Evolutionary conservation across 2,329 filamentous ascomycete genomes (phyloP), one percentile per base, ranked within the genome.

Genomic region (Pyricularia grisea): DNA sequence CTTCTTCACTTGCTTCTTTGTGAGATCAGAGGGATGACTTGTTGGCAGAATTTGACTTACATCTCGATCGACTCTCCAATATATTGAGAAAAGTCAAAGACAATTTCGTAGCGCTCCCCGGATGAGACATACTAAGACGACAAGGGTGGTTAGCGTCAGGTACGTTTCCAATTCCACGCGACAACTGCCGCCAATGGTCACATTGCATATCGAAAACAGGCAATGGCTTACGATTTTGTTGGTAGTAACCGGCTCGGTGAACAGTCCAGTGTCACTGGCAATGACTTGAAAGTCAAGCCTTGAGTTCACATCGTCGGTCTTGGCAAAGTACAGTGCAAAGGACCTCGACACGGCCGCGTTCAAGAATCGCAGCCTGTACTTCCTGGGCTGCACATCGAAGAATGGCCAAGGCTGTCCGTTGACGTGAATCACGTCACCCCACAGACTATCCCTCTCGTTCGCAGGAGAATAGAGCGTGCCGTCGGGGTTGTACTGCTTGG

Each of bases 361-460:
- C 30, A 86, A 79, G 68, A 87, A 73, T 2, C 86, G 78, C 72
- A 88, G 82, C 25, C 85, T 83, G 75, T 88, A 88, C 74, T 87
- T 88, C 73, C 86, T 81, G 7, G 84, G 85, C 75, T 88, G 83
- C 4, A 88, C 85, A n/a, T 81, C 79, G 11, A 87, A 72, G 71
- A 80, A 87, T 2, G 86, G 86, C 86, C 86, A 88, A 2, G 86
- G 85, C 71, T 85, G 82, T 1, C 83, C 84, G 72, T 88, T 88
- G 69, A 87, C 85, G 64, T 87, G 81, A 67, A 87, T 85, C 2
- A 85, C 76, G 72, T 88, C 86, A 55, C 86, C 86, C 73, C 81
- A 87, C n/a, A 86, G 77, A 70, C 80, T 83, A 28, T 77, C 77
- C 1, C 76, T 75, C 71, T 85, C 81, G 23, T 79, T 77, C 1